A percentile compares a stretch with the other conserved stretches of the same genome.
Conservation (phyloP, 768 basidiomycete genomes). For the Termitomyces sp. region DNA sequence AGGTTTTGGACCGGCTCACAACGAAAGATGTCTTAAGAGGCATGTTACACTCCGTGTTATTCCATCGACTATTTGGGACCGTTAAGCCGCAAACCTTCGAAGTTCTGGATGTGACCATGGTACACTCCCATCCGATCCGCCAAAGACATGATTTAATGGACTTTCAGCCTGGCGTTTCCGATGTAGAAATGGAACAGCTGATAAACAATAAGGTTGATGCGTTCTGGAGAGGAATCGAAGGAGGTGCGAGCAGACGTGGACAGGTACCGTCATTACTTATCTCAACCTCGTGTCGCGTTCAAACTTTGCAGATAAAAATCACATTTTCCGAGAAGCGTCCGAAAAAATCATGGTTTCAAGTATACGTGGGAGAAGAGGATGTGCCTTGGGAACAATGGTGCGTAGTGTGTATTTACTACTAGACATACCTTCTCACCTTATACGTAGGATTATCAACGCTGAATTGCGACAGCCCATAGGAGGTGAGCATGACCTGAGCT, state of each 20-base stretch:
- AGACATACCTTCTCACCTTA: neutral
- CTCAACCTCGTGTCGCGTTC: neutral
- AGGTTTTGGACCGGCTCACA: constrained; percentile 70
- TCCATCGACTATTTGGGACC: constrained; percentile 78
- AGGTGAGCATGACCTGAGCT: constrained; percentile 42
- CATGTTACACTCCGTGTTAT: constrained; percentile 76
- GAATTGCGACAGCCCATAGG: constrained; percentile 69
- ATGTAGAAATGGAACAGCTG: constrained; percentile 63
- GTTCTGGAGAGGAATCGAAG: constrained; percentile 77
- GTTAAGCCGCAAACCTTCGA: constrained; percentile 75
- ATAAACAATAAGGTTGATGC: constrained; percentile 71
- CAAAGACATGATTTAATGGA: neutral
- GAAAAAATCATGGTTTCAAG: constrained; percentile 75
- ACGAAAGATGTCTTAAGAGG: constrained; percentile 71
- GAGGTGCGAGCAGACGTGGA: constrained; percentile 54
- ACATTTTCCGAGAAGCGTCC: constrained; percentile 74
- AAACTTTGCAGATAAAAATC: constrained; percentile 48
- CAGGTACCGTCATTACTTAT: constrained; percentile 38
- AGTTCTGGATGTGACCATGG: constrained; percentile 82
- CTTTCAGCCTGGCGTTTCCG: constrained; percentile 68
- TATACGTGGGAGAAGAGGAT: constrained; percentile 70
- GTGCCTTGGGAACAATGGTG: constrained; percentile 88
- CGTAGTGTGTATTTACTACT: constrained; percentile 28
- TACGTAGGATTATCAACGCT: constrained; percentile 67
- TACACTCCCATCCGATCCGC: constrained; percentile 23